Evolutionary conservation across 371 early-diverging fungal species (phyloP).

Genomic region (Rhizopus sp.): DNA sequence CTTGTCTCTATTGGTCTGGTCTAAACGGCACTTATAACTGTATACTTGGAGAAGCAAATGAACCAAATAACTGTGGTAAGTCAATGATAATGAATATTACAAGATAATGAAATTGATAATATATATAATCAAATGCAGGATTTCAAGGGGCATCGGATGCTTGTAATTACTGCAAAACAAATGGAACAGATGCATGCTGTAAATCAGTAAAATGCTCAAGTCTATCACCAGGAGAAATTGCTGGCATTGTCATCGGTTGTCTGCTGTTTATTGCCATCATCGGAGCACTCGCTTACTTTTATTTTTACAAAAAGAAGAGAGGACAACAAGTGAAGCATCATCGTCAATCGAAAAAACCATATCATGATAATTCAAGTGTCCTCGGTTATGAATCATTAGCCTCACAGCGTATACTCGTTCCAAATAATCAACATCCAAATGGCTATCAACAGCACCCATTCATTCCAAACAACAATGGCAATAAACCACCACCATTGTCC

Average conservation of each 20-base stretch:
- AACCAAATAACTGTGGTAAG: conserved; percentile 45
- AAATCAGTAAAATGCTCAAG: conserved; percentile 12
- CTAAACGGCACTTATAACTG: conserved; percentile 35
- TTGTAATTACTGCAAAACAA: conserved; percentile 37
- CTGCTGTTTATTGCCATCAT: conserved; percentile 16
- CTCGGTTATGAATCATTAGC: conserved; percentile 26
- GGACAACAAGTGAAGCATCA: not conserved
- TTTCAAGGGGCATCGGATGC: conserved; percentile 23
- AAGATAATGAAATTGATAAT: conserved; percentile 1
- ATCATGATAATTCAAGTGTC: conserved; percentile 16
- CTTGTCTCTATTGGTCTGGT: conserved; percentile 42
- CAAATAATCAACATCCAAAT: not conserved
- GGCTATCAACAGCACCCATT: not conserved
- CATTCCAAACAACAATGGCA: not conserved
- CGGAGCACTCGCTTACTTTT: conserved; percentile 11
- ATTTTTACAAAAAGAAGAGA: conserved; percentile 10
- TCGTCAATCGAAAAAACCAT: not conserved
- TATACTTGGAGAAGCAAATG: conserved; percentile 40
- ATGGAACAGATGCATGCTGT: conserved; percentile 38
- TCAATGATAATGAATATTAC: not conserved
- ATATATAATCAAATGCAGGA: conserved; percentile 17
- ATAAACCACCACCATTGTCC: conserved; percentile 4
- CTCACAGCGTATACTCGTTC: conserved; percentile 17
- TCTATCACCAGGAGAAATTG: conserved; percentile 29
- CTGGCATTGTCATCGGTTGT: conserved; percentile 28